phyloP scores from a whole-genome alignment of 305 asterid genomes.

The Fraxinus paxiana region DNA sequence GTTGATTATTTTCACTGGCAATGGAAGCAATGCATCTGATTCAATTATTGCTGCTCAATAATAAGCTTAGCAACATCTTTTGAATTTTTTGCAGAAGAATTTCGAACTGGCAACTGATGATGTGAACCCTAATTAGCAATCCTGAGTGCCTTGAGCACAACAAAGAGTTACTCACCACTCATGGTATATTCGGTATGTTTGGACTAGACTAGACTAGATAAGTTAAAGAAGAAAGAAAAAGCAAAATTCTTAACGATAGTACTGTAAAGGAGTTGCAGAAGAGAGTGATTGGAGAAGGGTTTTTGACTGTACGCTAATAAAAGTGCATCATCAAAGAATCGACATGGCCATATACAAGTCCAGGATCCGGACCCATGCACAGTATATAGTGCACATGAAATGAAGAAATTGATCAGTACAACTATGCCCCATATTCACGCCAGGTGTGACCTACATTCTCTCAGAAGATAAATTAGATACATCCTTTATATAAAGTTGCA shows the following conservation, averaged over 20 bases:
- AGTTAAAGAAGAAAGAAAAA: not conserved
- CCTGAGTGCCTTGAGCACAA: not conserved
- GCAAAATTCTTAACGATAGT: not conserved
- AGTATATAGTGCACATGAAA: constrained; percentile 62
- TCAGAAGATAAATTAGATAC: constrained; percentile 27
- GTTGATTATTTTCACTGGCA: not conserved
- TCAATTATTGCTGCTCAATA: not conserved
- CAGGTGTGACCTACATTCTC: constrained; percentile 49
- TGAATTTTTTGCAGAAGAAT: constrained; percentile 26
- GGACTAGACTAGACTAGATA: not conserved
- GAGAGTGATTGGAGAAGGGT: constrained; percentile 26
- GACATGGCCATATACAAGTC: constrained; percentile 70
- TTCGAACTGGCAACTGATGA: constrained; percentile 42
- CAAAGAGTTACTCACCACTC: not conserved
- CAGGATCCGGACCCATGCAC: constrained; percentile 49
- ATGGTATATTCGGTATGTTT: not conserved
- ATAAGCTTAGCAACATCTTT: constrained; percentile 23
- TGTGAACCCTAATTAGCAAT: constrained; percentile 6
- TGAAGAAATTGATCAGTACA: constrained; percentile 41
- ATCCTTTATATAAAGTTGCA: constrained; percentile 30
- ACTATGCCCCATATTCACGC: constrained; percentile 56
- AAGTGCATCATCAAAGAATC: constrained; percentile 63
- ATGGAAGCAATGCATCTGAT: not conserved
- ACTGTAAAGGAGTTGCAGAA: not conserved
- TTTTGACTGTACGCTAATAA: constrained; percentile 54